These are phyloP conservation scores for Pichia sp. DNA, from an alignment of 1,139 yeast genomes.

Conservation along the genomic window DNA sequence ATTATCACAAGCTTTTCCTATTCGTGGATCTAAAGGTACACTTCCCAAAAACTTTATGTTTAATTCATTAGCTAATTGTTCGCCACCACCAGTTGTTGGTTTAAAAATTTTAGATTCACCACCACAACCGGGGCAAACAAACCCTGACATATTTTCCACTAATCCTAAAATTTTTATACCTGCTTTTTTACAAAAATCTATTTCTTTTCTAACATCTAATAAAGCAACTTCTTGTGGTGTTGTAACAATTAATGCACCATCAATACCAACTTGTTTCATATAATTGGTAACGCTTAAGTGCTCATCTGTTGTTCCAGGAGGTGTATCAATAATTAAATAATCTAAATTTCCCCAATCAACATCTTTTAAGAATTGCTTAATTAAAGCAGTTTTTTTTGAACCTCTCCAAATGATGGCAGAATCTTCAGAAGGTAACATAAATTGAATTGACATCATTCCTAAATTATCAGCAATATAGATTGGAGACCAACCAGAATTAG, in stretches of 20 bases:
- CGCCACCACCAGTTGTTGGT: constrained; percentile 97
- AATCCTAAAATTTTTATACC: constrained; percentile 78
- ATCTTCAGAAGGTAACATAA: constrained; percentile 90
- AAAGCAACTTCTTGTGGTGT: constrained; percentile 98
- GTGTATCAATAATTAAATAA: constrained; percentile 89
- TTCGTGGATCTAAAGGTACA: constrained; percentile 93
- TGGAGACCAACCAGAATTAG: constrained; percentile 94
- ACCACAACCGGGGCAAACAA: constrained; percentile 92
- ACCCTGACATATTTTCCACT: constrained; percentile 97
- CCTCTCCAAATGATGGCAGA: constrained; percentile 98
- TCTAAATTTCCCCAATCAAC: constrained; percentile 96
- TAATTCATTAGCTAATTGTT: constrained; percentile 71
- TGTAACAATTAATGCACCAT: constrained; percentile 92
- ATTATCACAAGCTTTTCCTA: constrained; percentile 79
- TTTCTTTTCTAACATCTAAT: constrained; percentile 90
- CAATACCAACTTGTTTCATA: constrained; percentile 84
- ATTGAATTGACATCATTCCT: constrained; percentile 93
- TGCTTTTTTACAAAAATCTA: constrained; percentile 91
- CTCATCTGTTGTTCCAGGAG: constrained; percentile 98
- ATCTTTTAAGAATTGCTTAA: constrained; percentile 89
- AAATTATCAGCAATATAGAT: constrained; percentile 92
- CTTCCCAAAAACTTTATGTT: constrained; percentile 76
- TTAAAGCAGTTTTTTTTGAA: constrained; percentile 85
- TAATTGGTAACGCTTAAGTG: constrained; percentile 86
- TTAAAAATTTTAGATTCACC: constrained; percentile 88